Evolutionary conservation across 2,329 filamentous ascomycete species (phyloP).

Genomic region (Hypoxylon sp.): DNA sequence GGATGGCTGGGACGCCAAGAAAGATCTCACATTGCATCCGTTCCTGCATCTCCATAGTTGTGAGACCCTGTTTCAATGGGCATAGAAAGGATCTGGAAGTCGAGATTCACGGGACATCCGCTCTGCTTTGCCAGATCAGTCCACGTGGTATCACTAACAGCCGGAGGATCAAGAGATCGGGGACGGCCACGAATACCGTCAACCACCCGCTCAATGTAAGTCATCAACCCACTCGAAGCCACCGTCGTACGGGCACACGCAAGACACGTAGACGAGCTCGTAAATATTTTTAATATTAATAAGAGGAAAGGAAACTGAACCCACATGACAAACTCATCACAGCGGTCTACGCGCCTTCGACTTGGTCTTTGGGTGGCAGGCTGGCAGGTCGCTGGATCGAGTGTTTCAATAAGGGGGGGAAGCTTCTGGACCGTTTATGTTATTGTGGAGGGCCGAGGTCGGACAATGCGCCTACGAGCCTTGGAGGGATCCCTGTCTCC

Average conservation of each 20-base stretch:
- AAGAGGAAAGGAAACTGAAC: neutral
- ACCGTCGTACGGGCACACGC: slow-evolving; percentile 6
- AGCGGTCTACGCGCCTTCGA: slow-evolving; percentile 13
- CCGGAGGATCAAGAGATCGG: slow-evolving; percentile 16
- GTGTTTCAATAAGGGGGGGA: no score
- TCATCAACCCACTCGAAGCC: slow-evolving; percentile 20
- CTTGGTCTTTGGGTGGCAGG: slow-evolving; percentile 7
- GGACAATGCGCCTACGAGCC: slow-evolving; percentile 6
- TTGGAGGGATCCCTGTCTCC: no score
- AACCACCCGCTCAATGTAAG: slow-evolving; percentile 1
- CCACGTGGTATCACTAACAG: slow-evolving; percentile 31
- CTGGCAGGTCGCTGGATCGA: no score
- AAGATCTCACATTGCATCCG: slow-evolving; percentile 30
- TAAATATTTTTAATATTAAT: slow-evolving; percentile 4
- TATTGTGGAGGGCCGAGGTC: slow-evolving; percentile 21
- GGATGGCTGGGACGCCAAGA: slow-evolving; percentile 14
- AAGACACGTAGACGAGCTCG: slow-evolving; percentile 1
- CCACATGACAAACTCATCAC: slow-evolving; percentile 6
- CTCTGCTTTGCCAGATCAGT: slow-evolving; percentile 16
- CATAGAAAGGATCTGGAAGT: slow-evolving; percentile 16
- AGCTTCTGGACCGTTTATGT: slow-evolving; percentile 1
- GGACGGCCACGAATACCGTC: neutral
- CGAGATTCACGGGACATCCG: slow-evolving; percentile 1
- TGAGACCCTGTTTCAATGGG: slow-evolving; percentile 18
- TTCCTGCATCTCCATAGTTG: slow-evolving; percentile 29